Evolutionary conservation across 805 yeast genomes (phyloP).

Genomic region (Ogataea naganishii): DNA sequence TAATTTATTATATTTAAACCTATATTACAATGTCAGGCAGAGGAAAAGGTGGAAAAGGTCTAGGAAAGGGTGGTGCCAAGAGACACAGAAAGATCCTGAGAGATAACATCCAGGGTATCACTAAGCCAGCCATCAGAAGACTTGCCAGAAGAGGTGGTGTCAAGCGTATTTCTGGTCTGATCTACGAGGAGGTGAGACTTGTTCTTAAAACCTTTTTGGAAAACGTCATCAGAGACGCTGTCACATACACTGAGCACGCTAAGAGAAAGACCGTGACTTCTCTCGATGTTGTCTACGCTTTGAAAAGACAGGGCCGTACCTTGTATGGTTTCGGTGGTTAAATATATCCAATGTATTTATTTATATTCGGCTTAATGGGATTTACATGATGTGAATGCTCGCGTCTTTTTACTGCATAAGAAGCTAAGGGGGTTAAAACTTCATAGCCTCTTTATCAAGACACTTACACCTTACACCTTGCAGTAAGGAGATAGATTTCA

Average conservation of each 20-base stretch:
- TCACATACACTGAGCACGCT: conserved; percentile 99
- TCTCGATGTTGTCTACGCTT: conserved; percentile 96
- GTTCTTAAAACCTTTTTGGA: conserved; percentile 94
- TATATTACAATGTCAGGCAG: conserved; percentile 84
- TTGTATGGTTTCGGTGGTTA: conserved; percentile 99
- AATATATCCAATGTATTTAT: too few species aligned
- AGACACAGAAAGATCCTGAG: conserved; percentile 99
- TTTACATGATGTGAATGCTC: too few species aligned
- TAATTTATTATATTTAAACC: conserved; percentile 19
- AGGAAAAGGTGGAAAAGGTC: conserved; percentile 99
- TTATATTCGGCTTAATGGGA: too few species aligned
- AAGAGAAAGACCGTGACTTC: conserved; percentile 99
- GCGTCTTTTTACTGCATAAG: too few species aligned
- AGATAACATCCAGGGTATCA: conserved; percentile 99
- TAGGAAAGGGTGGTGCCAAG: conserved; percentile 99
- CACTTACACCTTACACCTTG: too few species aligned
- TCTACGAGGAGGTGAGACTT: conserved; percentile 98
- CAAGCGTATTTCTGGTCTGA: conserved; percentile 98
- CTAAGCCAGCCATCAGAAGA: conserved; percentile 99
- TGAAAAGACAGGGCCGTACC: conserved; percentile 99
- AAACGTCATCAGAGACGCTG: conserved; percentile 98
- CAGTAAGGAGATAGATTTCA: too few species aligned
- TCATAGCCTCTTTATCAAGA: too few species aligned
- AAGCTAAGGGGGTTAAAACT: too few species aligned
- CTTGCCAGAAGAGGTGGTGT: conserved; percentile 99